These are phyloP conservation scores for Multifurca ochricompacta DNA, from an alignment of 768 basidiomycete species.

Conservation along the genomic window DNA sequence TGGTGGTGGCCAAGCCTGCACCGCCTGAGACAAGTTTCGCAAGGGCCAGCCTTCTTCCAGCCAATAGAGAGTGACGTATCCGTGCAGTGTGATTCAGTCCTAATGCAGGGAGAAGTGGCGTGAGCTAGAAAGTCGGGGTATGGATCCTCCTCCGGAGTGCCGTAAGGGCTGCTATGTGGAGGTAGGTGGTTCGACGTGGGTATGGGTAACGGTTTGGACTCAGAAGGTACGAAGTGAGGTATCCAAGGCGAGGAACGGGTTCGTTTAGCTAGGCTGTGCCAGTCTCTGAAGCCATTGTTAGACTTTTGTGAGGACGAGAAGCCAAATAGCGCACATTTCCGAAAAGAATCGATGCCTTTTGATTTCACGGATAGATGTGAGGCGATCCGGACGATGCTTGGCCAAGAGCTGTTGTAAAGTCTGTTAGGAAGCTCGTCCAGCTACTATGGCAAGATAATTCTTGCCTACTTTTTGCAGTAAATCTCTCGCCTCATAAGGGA, in stretches of 20 bases:
- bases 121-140: neutral
- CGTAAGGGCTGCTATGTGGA: neutral
- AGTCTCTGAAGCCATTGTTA: neutral
- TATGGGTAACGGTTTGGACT: neutral
- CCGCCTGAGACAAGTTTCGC: neutral
- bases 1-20: neutral
- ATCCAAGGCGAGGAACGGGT: neutral
- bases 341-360: conserved; percentile 1
- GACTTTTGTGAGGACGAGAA: neutral
- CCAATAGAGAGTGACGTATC: neutral
- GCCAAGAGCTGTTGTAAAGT: neutral
- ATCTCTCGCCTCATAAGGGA: neutral
- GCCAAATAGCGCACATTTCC: neutral
- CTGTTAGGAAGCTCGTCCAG: no score
- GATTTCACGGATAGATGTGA: conserved; percentile 1
- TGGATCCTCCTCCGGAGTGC: neutral
- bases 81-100: neutral
- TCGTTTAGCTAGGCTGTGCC: neutral
- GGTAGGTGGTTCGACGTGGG: neutral
- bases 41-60: neutral
- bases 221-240: neutral
- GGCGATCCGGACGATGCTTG: neutral
- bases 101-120: neutral
- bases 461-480: neutral
- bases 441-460: neutral